Evolutionary conservation across 108 stramenopile species (phyloP), one percentile per base, ranked within the genome.

Genomic region (Seminavis robusta): DNA sequence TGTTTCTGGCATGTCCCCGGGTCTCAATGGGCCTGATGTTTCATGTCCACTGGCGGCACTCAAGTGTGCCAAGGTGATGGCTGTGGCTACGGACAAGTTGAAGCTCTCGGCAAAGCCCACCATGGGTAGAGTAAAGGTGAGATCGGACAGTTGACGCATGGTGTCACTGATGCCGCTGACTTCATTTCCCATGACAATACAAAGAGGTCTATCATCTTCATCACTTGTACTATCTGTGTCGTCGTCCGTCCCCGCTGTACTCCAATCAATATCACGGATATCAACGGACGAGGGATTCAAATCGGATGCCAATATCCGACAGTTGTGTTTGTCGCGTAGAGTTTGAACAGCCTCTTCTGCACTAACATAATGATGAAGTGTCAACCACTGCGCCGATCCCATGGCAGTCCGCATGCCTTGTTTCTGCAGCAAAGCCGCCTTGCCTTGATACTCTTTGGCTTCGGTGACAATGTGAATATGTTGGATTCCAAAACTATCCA

Each of bases 181-280:
- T 73, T 95, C 94, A 60, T 91, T 93, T n/a, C 94, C 94, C 85
- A 95, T 89, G 48, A 91, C 88, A 46, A 95, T 81, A 42, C 88
- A 90, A 33, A 95, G 64, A 3, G 74, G 75, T 45, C 78, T 71
- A 17, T 67, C 69, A 48, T 72, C 64, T 7, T n/a, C n/a, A n/a
- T n/a, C n/a, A n/a, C n/a, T n/a, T n/a, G n/a, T n/a, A n/a, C n/a
- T n/a, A n/a, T n/a, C n/a, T n/a, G n/a, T n/a, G n/a, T n/a, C n/a
- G n/a, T n/a, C n/a, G n/a, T n/a, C n/a, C n/a, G n/a, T n/a, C 9
- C 61, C 63, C 23, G 51, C 43, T 15, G 58, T 24, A 34, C 56
- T 48, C 88, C 86, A 89, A 26, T 76, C 84, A 32, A 88, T 54
- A 34, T 88, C 77, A 33, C 86, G 68, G 9, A 95, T 73, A 49